Base-by-base conservation (phyloP, 495 filamentous ascomycete genomes). In the Acidiella bohemica region DNA sequence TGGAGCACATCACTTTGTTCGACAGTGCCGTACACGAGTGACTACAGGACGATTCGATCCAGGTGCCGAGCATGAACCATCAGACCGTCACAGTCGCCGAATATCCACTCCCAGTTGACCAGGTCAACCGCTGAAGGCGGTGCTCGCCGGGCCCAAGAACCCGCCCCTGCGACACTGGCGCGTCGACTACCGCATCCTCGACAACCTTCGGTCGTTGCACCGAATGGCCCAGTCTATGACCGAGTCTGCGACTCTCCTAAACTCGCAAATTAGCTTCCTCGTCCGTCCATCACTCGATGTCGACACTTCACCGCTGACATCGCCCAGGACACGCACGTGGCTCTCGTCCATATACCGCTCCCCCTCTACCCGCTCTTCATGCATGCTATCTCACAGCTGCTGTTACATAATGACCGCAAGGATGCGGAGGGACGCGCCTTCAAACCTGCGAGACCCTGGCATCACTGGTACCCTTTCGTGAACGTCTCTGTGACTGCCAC, bases 401-500 rank as follows among this genome's bases (percentile, higher is more conserved):
- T 95, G 21, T 78, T 93, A 27, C 53, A 64, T 27, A 55, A 59
- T 11, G 48, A 54, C n/a, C 41, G 63, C 33, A 46, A 55, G 57
- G 54, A 65, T 37, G 19, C 36, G 20, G 20, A 47, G 32, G 23
- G 53, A 20, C 16, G 22, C n/a, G 22, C 26, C 8, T 17, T 42
- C 10, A 32, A 42, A 9, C 47, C 54, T n/a, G 26, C 34, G 7
- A 48, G 40, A 21, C 45, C 36, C n/a, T 60, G 61, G 53, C 39
- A 35, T 51, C 65, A 66, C 49, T 70, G 68, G 44, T 78, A 84
- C 53, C 77, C 78, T 27, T 97, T 97, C 58, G 67, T 93, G 46
- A 96, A 97, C 58, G 76, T 97, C 51, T 88, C 81, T 28, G 70
- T 97, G 50, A 96, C 87, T 0, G 84, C 87, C 0, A 73, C 90